Evolutionary conservation across 1,139 yeast genomes (phyloP), one percentile per base, ranked within the genome.

Genomic region (Taiozyma sp.): DNA sequence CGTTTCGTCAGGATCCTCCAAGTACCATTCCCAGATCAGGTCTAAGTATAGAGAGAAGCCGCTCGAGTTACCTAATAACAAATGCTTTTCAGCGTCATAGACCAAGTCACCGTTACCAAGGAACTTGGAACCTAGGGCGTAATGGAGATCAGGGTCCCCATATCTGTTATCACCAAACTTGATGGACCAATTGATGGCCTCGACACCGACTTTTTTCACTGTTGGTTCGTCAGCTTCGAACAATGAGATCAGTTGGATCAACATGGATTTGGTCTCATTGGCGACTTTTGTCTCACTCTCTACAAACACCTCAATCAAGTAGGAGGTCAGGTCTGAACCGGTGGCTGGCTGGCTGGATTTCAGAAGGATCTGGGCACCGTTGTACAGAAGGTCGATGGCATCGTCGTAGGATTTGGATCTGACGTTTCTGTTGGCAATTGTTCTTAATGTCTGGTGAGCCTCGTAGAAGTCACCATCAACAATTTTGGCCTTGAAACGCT

Each of bases 361-460:
- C 39, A 87, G 73, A 52, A 91, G 75, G 34, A 85, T 80, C 53
- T 80, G 72, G 0, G 95, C 77, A 43, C 93, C 90, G 59, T 83
- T 82, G 60, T 79, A 80, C 42, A 91, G 74, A 52, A 90, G 71
- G 50, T 87, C 90, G 49, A 81, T 75, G 11, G 97, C 96, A 43
- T 85, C 85, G 5, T 69, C 67, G 64, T 77, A 88, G 55, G 85
- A 81, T 56, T 81, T 80, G 35, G 83, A 67, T 56, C 88, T 81
- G 45, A 87, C 84, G 62, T 88, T 85, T 63, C 99, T 75, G 58
- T 90, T 89, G 45, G 88, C 89, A 52, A 91, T 85, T 9, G 97
- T 89, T 62, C 97, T 74, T 48, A 91, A 76, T 0, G 96, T 91
- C 68, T 91, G 98, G 64, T 91, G 97, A 0, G 98, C 98, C 65